phyloP scores from a whole-genome alignment of 1,284 basidiomycete species.

The Blastosporella zonata region DNA sequence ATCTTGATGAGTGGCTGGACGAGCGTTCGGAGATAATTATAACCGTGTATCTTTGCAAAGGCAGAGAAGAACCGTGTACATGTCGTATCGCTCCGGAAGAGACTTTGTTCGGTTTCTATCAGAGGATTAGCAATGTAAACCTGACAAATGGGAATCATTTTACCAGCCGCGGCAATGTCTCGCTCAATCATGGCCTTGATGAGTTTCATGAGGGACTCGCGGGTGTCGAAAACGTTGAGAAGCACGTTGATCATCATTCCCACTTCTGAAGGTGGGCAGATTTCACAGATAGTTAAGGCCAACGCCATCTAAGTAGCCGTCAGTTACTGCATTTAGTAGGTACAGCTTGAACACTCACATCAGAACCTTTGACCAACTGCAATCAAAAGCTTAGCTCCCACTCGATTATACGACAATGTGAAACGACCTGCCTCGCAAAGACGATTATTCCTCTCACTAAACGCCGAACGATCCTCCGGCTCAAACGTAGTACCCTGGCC shows the following conservation, averaged over 20 bases:
- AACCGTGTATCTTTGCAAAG: constrained; percentile 85
- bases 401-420: not conserved
- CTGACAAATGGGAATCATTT: constrained; percentile 15
- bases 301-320: constrained; percentile 55
- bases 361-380: constrained; percentile 72
- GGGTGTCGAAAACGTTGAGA: constrained; percentile 82
- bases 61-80: constrained; percentile 82
- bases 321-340: constrained; percentile 7
- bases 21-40: constrained; percentile 80
- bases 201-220: constrained; percentile 68
- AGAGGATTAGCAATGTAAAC: constrained; percentile 8
- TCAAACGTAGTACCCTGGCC: constrained; percentile 77
- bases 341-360: constrained; percentile 45
- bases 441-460: constrained; percentile 52
- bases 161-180: constrained; percentile 78
- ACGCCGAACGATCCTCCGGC: constrained; percentile 50
- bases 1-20: constrained; percentile 75
- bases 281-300: constrained; percentile 83
- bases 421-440: constrained; percentile 60
- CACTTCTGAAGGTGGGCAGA: constrained; percentile 74
- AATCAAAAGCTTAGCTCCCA: not conserved
- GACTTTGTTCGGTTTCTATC: constrained; percentile 72
- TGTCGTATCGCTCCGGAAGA: constrained; percentile 86
- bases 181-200: constrained; percentile 83
- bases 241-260: constrained; percentile 86